phyloP scores from a whole-genome alignment of 2,329 filamentous ascomycete species.

The Sarocladium kiliense region DNA sequence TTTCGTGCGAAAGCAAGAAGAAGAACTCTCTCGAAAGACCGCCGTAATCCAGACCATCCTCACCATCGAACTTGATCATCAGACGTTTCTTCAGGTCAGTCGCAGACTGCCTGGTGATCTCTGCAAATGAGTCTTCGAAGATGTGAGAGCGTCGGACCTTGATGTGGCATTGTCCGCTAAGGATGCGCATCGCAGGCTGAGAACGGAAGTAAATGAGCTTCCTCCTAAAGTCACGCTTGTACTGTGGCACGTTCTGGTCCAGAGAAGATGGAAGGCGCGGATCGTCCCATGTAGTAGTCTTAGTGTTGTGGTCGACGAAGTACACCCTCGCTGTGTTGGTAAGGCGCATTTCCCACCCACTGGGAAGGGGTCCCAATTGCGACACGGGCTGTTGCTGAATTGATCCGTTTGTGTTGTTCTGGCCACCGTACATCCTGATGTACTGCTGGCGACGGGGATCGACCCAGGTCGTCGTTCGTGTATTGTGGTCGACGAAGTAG shows the following conservation, averaged over 20 bases:
- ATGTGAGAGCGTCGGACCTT: slow-evolving; percentile 96
- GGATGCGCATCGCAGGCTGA: slow-evolving; percentile 89
- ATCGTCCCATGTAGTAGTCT: slow-evolving; percentile 99
- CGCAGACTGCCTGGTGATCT: slow-evolving; percentile 94
- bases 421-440: slow-evolving; percentile 92
- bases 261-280: slow-evolving; percentile 90
- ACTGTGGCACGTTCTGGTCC: slow-evolving; percentile 97
- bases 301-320: slow-evolving; percentile 99
- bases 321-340: slow-evolving; percentile 98
- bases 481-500: slow-evolving; percentile 99
- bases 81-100: slow-evolving; percentile 95
- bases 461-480: slow-evolving; percentile 96
- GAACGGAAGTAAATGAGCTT: slow-evolving; percentile 99
- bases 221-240: slow-evolving; percentile 96
- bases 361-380: slow-evolving; percentile 88
- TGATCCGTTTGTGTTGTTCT: slow-evolving; percentile 76
- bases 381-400: slow-evolving; percentile 98
- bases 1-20: slow-evolving; percentile 97
- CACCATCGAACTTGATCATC: slow-evolving; percentile 99
- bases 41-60: slow-evolving; percentile 96
- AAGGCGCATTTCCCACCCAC: slow-evolving; percentile 98
- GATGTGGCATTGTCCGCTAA: slow-evolving; percentile 95
- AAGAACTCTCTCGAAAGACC: slow-evolving; percentile 98
- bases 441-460: slow-evolving; percentile 96
- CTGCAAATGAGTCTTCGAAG: slow-evolving; percentile 97